phyloP scores from a whole-genome alignment of 345 rosid species.

The Theobroma cacao region DNA sequence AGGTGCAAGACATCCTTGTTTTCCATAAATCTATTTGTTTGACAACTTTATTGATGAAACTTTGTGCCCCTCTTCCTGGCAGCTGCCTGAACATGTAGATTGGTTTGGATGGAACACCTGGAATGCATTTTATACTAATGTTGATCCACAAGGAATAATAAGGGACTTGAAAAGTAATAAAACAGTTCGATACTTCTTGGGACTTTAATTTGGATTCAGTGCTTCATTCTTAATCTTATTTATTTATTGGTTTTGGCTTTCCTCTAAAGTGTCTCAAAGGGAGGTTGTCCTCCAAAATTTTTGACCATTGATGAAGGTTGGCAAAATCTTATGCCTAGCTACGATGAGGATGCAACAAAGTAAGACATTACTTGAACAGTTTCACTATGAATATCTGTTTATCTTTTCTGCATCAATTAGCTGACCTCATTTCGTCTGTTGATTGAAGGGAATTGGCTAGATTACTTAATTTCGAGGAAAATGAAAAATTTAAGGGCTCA shows the following conservation, averaged over 20 bases:
- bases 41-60: neutral
- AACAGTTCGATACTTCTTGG: neutral
- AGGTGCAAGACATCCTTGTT: slow-evolving; percentile 24
- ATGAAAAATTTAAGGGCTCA: slow-evolving; percentile 38
- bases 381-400: neutral
- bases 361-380: slow-evolving; percentile 14
- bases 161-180: slow-evolving; percentile 55
- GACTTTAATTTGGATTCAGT: neutral
- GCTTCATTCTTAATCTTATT: neutral
- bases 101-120: slow-evolving; percentile 74
- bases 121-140: slow-evolving; percentile 66
- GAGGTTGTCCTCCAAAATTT: slow-evolving; percentile 46
- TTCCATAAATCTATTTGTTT: neutral
- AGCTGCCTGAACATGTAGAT: slow-evolving; percentile 57
- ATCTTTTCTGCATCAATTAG: neutral
- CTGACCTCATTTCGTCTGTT: neutral
- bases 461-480: slow-evolving; percentile 47
- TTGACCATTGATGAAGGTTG: slow-evolving; percentile 68
- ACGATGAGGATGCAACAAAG: slow-evolving; percentile 38
- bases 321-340: slow-evolving; percentile 47
- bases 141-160: slow-evolving; percentile 44
- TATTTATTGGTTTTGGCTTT: neutral
- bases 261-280: slow-evolving; percentile 36
- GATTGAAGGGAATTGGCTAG: slow-evolving; percentile 16
- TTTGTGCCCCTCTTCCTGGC: neutral